Base-by-base conservation (phyloP, 495 filamentous ascomycete genomes). In the Penicillium arizonense region DNA sequence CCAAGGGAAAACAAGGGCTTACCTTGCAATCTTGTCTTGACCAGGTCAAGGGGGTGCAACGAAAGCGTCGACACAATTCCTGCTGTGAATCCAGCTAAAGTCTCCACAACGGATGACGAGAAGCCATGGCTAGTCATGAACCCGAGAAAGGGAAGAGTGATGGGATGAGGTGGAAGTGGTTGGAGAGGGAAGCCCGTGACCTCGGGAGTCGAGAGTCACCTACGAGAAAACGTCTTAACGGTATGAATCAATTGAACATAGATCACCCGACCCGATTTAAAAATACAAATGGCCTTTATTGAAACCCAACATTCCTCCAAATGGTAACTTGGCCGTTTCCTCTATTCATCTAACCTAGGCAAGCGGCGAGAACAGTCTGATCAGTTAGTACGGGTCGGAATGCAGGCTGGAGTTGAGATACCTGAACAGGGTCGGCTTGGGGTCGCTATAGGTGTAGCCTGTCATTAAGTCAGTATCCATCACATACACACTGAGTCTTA, bases 1-100 rank as follows among this genome's bases (percentile, higher is more conserved):
- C 11, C 9, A 32, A 36, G 20, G 1, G 11, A 18, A 4, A 24
- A 37, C 3, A 39, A 8, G 28, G 28, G 21, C 61, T 52, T 63
- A 93, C 91, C 82, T 74, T 99, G 94, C 59, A 99, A 83, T 52
- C 94, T 87, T 35, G 91, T 97, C 75, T 99, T 99, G 62, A 97
- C 81, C 52, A 97, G 82, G 72, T 99, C 94, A 45, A 99, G 79
- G 16, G 94, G 94, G 74, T 78, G 75, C 26, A 77, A 50, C 45
- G 61, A 72, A 23, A 97, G 79, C 28, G 94, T 96, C 14, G 90
- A 86, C 56, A 89, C 82, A 55, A 91, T 78, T 36, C 94, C 94
- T 47, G 93, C 93, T 44, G 86, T 85, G 68, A 98, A 87, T 54
- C 94, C 94, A 40, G 93, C 89, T 72, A 95, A 78, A 65, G 86